Evolutionary conservation across 148 eudicot species (phyloP).

Genomic region (Nepenthes gracilis): DNA sequence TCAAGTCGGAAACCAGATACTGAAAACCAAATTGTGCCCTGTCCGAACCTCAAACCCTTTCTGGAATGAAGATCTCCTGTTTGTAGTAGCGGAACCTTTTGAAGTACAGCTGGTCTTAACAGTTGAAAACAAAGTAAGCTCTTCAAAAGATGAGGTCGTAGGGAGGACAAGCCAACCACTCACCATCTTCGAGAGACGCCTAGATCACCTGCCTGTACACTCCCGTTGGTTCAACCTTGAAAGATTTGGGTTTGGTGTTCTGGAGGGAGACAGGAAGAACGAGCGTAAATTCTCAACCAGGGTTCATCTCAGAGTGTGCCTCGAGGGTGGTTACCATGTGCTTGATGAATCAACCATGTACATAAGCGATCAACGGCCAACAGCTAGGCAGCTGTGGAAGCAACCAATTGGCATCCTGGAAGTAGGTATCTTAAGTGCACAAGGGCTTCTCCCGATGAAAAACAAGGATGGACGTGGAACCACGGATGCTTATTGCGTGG

Average conservation of each 20-base stretch:
- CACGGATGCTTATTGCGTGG: slow-evolving; percentile 28
- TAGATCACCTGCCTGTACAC: slow-evolving; percentile 29
- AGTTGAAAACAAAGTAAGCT: slow-evolving; percentile 23
- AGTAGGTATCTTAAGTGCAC: slow-evolving; percentile 31
- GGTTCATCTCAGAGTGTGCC: slow-evolving; percentile 26
- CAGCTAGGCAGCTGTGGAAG: slow-evolving; percentile 35
- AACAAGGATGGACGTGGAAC: slow-evolving; percentile 18
- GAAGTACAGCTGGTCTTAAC: slow-evolving; percentile 23
- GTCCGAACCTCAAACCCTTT: slow-evolving; percentile 19
- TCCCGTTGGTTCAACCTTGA: slow-evolving; percentile 38
- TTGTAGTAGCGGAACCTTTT: slow-evolving; percentile 35
- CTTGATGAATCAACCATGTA: slow-evolving; percentile 42
- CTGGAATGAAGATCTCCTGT: slow-evolving; percentile 39
- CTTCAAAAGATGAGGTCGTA: slow-evolving; percentile 26
- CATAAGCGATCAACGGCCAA: slow-evolving; percentile 35
- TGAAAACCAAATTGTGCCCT: slow-evolving; percentile 22
- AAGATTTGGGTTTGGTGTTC: slow-evolving; percentile 22
- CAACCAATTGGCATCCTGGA: slow-evolving; percentile 30
- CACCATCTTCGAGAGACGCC: slow-evolving; percentile 20
- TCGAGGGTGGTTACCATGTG: slow-evolving; percentile 40
- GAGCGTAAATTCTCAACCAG: slow-evolving; percentile 32
- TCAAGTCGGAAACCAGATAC: slow-evolving; percentile 23
- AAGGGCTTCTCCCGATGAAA: slow-evolving; percentile 30
- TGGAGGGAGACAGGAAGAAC: slow-evolving; percentile 26
- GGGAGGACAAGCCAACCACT: slow-evolving; percentile 25